These are phyloP conservation scores for Xerocomus cyaneibrunnescens DNA, from an alignment of 1,284 basidiomycete species.

Conservation along the genomic window DNA sequence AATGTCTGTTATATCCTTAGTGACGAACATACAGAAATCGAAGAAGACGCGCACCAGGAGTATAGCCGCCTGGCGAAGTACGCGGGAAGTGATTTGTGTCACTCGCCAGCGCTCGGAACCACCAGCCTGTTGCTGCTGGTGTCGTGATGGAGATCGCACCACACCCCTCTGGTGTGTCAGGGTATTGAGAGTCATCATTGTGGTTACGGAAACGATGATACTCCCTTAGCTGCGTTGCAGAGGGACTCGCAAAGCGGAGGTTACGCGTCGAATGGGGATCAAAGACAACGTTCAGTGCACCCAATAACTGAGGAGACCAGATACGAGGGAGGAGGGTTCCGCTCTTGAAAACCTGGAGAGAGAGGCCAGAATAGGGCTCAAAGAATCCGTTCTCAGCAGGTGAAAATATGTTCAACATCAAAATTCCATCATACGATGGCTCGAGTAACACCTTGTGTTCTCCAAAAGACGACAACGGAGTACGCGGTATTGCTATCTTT, in stretches of 20 bases:
- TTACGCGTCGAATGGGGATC: slow-evolving; percentile 13
- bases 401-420: slow-evolving; percentile 10
- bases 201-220: not conserved
- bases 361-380: slow-evolving; percentile 12
- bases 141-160: slow-evolving; percentile 9
- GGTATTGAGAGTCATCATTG: not conserved
- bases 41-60: slow-evolving; percentile 6
- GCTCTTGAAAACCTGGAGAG: slow-evolving; percentile 4
- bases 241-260: slow-evolving; percentile 9
- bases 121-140: slow-evolving; percentile 15
- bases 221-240: slow-evolving; percentile 1
- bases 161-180: not conserved
- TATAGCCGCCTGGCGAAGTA: not conserved
- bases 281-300: slow-evolving; percentile 15
- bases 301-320: not conserved
- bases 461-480: not conserved
- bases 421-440: slow-evolving; percentile 5
- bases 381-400: not conserved
- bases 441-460: not conserved
- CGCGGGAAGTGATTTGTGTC: slow-evolving; percentile 15
- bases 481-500: slow-evolving; percentile 3
- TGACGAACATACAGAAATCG: not conserved
- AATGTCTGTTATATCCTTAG: slow-evolving; percentile 6
- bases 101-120: slow-evolving; percentile 2
- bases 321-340: not conserved